Conservation (phyloP, 2,329 filamentous ascomycete genomes). For the Colletotrichum lentis region DNA sequence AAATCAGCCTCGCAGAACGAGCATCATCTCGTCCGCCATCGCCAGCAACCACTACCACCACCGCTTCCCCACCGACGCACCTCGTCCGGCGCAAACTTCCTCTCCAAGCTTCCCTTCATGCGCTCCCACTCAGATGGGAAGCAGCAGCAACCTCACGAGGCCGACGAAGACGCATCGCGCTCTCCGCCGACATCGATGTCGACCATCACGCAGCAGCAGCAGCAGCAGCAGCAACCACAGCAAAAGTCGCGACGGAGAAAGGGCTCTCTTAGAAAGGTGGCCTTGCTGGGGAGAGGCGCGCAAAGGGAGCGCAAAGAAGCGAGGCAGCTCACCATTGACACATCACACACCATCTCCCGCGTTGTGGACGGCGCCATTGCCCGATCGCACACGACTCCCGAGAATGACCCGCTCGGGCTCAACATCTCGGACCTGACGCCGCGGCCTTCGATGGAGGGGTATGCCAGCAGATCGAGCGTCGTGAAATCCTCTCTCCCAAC, state of each 20-base stretch:
- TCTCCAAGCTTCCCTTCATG: constrained; percentile 76
- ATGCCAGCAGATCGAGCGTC: constrained; percentile 48
- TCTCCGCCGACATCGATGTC: constrained; percentile 43
- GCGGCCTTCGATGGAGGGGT: constrained; percentile 57
- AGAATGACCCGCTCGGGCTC: constrained; percentile 54
- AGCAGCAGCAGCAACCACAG: constrained; percentile 55
- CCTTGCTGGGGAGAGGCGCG: constrained; percentile 77
- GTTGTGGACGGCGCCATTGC: constrained; percentile 31
- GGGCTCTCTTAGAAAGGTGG: constrained; percentile 87
- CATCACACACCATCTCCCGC: constrained; percentile 44
- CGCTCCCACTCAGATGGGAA: constrained; percentile 52
- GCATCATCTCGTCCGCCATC: neutral
- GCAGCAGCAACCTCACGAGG: constrained; percentile 40
- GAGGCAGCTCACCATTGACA: constrained; percentile 56
- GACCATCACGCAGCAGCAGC: constrained; percentile 48
- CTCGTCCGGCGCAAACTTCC: constrained; percentile 67
- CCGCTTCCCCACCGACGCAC: constrained; percentile 51
- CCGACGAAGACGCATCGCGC: constrained; percentile 47
- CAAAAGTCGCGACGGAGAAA: constrained; percentile 72
- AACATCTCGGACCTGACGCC: constrained; percentile 58
- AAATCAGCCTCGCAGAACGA: constrained; percentile 1
- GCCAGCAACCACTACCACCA: neutral
- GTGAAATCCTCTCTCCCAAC: constrained; percentile 37
- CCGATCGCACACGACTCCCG: constrained; percentile 10
- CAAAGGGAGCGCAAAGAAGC: constrained; percentile 67